phyloP scores from a whole-genome alignment of 768 basidiomycete genomes.

The Myochromella boudieri region DNA sequence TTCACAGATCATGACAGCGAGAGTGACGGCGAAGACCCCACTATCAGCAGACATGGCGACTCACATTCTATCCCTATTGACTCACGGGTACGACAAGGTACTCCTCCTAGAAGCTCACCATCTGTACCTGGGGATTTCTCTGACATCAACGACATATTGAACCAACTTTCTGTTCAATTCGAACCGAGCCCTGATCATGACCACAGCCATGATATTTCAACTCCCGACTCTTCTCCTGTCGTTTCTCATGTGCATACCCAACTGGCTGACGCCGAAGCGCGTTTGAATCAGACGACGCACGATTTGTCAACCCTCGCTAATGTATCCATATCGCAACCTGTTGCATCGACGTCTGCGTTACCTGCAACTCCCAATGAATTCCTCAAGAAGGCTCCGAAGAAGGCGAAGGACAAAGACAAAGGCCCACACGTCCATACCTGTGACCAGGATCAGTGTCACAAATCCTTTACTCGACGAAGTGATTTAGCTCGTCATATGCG shows the following conservation, averaged over 20 bases:
- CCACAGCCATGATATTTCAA: slow-evolving; percentile 38
- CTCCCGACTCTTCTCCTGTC: slow-evolving; percentile 48
- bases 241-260: slow-evolving; percentile 40
- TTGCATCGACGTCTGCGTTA: slow-evolving; percentile 53
- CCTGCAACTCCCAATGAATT: slow-evolving; percentile 23
- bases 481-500: slow-evolving; percentile 84
- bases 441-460: slow-evolving; percentile 71
- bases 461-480: slow-evolving; percentile 80
- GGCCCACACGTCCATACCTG: slow-evolving; percentile 58
- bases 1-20: slow-evolving; percentile 50
- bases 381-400: slow-evolving; percentile 34
- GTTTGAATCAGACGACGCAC: slow-evolving; percentile 23
- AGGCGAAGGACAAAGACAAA: slow-evolving; percentile 44
- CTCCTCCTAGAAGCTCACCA: slow-evolving; percentile 43
- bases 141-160: slow-evolving; percentile 76
- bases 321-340: slow-evolving; percentile 33
- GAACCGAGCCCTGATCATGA: slow-evolving; percentile 52
- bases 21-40: slow-evolving; percentile 41
- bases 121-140: slow-evolving; percentile 59
- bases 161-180: slow-evolving; percentile 70
- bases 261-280: slow-evolving; percentile 25
- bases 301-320: slow-evolving; percentile 38
- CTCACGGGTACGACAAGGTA: slow-evolving; percentile 29
- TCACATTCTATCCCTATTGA: slow-evolving; percentile 31
- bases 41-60: slow-evolving; percentile 24